A percentile compares a stretch with the other conserved stretches of the same genome.
Evolutionary conservation across 345 rosid genomes (phyloP).

Genomic region (Arabis alpina): DNA sequence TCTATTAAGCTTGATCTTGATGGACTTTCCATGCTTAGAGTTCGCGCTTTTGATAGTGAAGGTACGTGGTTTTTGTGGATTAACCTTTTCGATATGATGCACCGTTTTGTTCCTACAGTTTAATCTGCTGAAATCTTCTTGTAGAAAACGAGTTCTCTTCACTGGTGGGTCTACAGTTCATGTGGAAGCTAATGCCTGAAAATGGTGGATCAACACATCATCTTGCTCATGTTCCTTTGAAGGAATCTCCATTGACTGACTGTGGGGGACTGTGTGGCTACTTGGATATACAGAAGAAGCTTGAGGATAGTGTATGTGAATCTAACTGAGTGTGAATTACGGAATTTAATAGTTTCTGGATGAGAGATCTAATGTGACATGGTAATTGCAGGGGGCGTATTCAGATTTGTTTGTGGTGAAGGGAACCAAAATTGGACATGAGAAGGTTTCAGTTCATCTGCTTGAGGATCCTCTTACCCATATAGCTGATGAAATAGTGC

Average conservation of each 20-base stretch:
- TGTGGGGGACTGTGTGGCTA: conserved; percentile 92
- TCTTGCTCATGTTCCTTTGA: conserved; percentile 88
- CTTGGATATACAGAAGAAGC: conserved; percentile 74
- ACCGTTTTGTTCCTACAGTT: conserved; percentile 3
- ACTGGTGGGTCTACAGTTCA: conserved; percentile 86
- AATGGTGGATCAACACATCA: conserved; percentile 63
- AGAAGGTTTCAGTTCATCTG: conserved; percentile 77
- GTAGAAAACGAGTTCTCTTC: conserved; percentile 94
- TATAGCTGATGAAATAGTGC: conserved; percentile 71
- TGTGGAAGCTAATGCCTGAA: conserved; percentile 80
- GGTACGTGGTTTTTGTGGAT: conserved; percentile 47
- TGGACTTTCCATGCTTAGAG: conserved; percentile 91
- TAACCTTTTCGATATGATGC: not conserved
- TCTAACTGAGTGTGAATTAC: conserved; percentile 13
- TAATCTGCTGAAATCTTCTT: conserved; percentile 30
- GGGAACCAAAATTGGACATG: conserved; percentile 86
- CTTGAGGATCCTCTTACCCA: conserved; percentile 69
- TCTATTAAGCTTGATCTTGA: conserved; percentile 93
- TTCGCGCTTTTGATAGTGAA: conserved; percentile 85
- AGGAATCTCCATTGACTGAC: conserved; percentile 92
- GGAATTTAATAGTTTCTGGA: conserved; percentile 25
- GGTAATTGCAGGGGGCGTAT: conserved; percentile 72
- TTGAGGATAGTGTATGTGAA: conserved; percentile 77
- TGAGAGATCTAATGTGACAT: conserved; percentile 23
- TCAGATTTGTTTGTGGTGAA: conserved; percentile 86